Conservation (phyloP, 2,329 filamentous ascomycete species). For the Drechslerella coelobrocha region DNA sequence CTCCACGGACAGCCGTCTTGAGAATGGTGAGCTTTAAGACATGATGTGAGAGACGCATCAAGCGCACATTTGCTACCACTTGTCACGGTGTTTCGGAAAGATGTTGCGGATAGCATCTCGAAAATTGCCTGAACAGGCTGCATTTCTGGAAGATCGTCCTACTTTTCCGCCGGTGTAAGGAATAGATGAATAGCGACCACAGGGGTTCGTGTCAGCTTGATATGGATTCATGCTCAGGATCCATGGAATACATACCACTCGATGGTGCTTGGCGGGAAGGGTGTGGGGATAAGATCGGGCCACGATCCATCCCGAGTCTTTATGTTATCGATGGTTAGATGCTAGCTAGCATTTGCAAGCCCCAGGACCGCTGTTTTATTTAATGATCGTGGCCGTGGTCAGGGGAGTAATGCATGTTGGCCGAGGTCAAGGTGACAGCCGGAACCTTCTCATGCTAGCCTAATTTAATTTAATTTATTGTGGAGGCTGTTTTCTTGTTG, state of each 20-base stretch:
- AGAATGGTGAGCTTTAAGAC: constrained; percentile 29
- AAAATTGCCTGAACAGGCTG: constrained; percentile 50
- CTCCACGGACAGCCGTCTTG: neutral
- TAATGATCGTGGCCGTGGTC: too few relatives aligned
- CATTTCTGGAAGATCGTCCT: constrained; percentile 49
- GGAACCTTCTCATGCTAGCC: neutral
- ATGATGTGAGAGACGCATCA: neutral
- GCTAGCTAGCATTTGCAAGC: neutral
- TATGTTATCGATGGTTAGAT: neutral
- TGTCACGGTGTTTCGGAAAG: constrained; percentile 50
- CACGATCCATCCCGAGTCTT: neutral
- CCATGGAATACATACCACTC: constrained; percentile 29
- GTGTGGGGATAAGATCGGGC: neutral
- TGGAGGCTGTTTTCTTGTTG: neutral
- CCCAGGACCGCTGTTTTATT: too few relatives aligned
- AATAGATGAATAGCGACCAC: constrained; percentile 43
- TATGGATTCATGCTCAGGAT: constrained; percentile 27
- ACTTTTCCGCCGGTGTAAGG: constrained; percentile 49
- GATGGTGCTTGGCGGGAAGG: neutral
- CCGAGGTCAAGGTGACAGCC: neutral
- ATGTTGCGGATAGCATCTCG: constrained; percentile 49
- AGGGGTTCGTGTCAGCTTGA: constrained; percentile 35
- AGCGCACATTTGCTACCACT: constrained; percentile 1
- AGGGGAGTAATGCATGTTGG: too few relatives aligned
- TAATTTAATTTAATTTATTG: neutral